Evolutionary conservation across 2,329 filamentous ascomycete species (phyloP), one percentile per base, ranked within the genome.

Genomic region (Colletotrichum endophyticum): DNA sequence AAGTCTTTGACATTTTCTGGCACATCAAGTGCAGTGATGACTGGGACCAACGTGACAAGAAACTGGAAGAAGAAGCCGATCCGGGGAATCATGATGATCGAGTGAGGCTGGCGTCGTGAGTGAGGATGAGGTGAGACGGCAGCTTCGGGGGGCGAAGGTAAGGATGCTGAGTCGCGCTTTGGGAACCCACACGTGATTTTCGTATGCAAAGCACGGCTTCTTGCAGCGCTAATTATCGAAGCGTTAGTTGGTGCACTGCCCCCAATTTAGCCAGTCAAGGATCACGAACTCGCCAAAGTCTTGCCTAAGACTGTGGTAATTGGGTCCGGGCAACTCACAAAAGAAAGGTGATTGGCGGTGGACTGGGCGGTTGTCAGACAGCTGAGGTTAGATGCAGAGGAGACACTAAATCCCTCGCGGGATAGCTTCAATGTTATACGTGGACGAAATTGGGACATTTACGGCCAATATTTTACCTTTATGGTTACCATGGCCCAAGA

Each of bases 1-100:
- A 89, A 85, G 69, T 73, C 79, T 63, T 82, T 80, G 25, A 89
- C 81, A 74, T 88, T 88, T 61, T 80, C 77, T 15, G 88, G 87
- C 5, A 89, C 76, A 25, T 85, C 82, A 64, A 83, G 83, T n/a
- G 81, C 79, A 8, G 32, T 5, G 15, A 39, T 28, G 9, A 32
- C 3, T 6, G 64, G 32, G 9, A 28, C 28, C n/a, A 61, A 3
- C 1, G 39, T 25, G 5, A 28, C 16, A 30, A 73, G 13, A 16
- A 39, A 6, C 3, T 27, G 27, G 27, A 72, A 13, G 8, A 64
- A 28, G 16, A 73, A 16, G 8, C 6, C 22, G 22, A 30, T 8
- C 16, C 53, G 25, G 19, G 56, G 28, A 13, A 53, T 30, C 73
- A 76, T 76, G 19, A 22, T 32, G 44, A 59, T 11, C 63, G 44